A percentile compares a stretch with the other conserved stretches of the same genome.
These are phyloP conservation scores for Bryum argenteum DNA, from an alignment of 225 moss, liverwort and hornwort genomes.

Conservation along the genomic window DNA sequence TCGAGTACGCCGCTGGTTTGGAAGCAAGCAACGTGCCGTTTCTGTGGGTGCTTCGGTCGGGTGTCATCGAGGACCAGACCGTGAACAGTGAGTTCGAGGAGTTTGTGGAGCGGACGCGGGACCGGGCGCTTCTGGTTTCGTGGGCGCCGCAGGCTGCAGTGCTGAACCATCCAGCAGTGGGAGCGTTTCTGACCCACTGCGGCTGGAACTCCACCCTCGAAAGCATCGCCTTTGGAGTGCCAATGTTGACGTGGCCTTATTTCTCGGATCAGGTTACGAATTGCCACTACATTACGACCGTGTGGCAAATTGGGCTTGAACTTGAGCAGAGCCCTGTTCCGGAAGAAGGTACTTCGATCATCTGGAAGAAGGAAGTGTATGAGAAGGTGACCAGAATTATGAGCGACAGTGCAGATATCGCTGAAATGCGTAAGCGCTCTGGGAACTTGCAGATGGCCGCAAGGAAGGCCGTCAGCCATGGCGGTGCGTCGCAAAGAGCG, in stretches of 20 bases:
- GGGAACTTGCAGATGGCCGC: neutral
- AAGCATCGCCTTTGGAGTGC: constrained; percentile 26
- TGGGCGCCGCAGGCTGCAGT: neutral
- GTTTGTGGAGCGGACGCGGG: constrained; percentile 20
- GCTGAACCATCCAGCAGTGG: neutral
- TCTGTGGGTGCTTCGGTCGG: constrained; percentile 30
- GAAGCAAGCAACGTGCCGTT: constrained; percentile 22
- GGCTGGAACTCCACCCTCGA: constrained; percentile 8
- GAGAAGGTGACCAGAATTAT: constrained; percentile 27
- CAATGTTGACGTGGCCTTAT: constrained; percentile 34
- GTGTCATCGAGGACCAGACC: neutral
- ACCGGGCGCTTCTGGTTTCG: constrained; percentile 14
- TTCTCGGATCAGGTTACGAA: constrained; percentile 31
- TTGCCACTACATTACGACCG: constrained; percentile 15
- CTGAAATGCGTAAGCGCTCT: neutral
- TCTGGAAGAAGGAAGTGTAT: constrained; percentile 14
- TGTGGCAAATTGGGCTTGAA: constrained; percentile 32
- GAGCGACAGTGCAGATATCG: neutral
- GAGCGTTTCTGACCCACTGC: neutral
- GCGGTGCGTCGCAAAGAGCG: constrained; percentile 26
- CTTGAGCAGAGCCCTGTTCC: neutral
- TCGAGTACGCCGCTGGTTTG: constrained; percentile 20
- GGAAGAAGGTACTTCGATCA: neutral
- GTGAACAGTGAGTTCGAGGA: neutral
- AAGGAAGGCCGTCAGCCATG: neutral